phyloP scores from a whole-genome alignment of 1,284 basidiomycete genomes.

The Amylostereum areolatum region DNA sequence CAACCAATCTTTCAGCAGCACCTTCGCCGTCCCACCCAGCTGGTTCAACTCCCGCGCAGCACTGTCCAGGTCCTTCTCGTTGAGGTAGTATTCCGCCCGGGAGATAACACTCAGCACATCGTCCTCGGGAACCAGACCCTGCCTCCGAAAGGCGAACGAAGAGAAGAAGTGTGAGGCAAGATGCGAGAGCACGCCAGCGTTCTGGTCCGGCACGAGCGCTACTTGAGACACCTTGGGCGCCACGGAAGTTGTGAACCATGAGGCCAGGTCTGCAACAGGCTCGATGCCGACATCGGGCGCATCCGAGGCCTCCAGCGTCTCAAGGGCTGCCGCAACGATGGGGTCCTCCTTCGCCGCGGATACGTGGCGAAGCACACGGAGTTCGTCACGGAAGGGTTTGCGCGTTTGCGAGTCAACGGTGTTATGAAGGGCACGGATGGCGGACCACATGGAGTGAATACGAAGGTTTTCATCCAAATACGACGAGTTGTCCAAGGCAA shows the following conservation, averaged over 20 bases:
- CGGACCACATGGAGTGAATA: slow-evolving; percentile 78
- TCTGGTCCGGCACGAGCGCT: slow-evolving; percentile 84
- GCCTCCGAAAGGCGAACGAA: slow-evolving; percentile 73
- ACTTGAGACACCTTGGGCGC: slow-evolving; percentile 83
- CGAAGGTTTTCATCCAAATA: slow-evolving; percentile 89
- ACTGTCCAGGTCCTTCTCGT: slow-evolving; percentile 89
- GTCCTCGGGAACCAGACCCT: slow-evolving; percentile 69
- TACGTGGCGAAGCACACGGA: slow-evolving; percentile 75
- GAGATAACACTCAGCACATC: slow-evolving; percentile 87
- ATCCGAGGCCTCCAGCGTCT: slow-evolving; percentile 68
- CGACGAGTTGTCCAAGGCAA: slow-evolving; percentile 86
- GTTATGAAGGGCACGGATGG: slow-evolving; percentile 58
- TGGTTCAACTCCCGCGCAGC: slow-evolving; percentile 92
- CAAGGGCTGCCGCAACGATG: slow-evolving; percentile 64
- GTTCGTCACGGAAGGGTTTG: slow-evolving; percentile 84
- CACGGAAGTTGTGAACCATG: slow-evolving; percentile 87
- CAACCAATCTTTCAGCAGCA: slow-evolving; percentile 87
- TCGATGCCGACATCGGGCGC: slow-evolving; percentile 85
- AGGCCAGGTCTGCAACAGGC: slow-evolving; percentile 81
- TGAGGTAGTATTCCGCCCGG: slow-evolving; percentile 85
- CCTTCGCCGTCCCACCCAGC: slow-evolving; percentile 80
- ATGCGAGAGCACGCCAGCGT: slow-evolving; percentile 85
- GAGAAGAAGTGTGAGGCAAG: slow-evolving; percentile 78
- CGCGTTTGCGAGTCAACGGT: slow-evolving; percentile 57
- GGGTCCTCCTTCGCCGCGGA: slow-evolving; percentile 66